Evolutionary conservation across 768 basidiomycete genomes (phyloP), one percentile per base, ranked within the genome.

Genomic region (Psilocybe cyanescens): DNA sequence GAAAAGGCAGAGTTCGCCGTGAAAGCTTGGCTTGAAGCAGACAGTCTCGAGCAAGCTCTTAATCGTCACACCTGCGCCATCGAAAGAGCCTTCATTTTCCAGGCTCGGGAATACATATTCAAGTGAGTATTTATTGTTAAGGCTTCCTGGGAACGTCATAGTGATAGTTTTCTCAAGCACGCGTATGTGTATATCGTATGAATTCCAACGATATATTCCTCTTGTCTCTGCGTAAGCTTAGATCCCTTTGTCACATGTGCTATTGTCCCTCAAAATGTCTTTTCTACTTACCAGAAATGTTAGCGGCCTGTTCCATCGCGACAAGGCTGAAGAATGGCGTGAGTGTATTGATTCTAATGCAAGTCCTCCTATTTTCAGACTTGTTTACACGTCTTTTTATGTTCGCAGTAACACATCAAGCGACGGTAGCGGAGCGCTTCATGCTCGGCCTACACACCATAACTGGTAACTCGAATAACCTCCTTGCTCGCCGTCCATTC

Each of bases 51-150:
- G 69, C 73, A 76, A 33, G 83, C 85, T 29, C 71, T 92, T 59
- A 80, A 88, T 66, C 73, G 72, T 19, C 91, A 92, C 67, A 85
- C 83, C 0, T 93, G 91, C 70, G 76, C 75, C 12, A 78, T 90
- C 46, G 91, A 92, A 72, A 77, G 85, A 63, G 80, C 88, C 8
- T 90, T 83, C 66, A 76, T 92, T 28, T 92, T 83, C 68, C 84
- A 86, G 54, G 90, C 87, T 44, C 79, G 89, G 49, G 91, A 92
- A 65, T 89, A 84, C 66, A 77, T 92, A 29, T 92, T 91, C 79
- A 91, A 91, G 91, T 91, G 70, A 72, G 89, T 75, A 28, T 1
- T 54, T 12, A 24, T 29, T 58, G 24, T 47, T 39, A 30, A 41
- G 55, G 55, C 33, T 46, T 51, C n/a, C 47, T 51, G 56, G 24